These are phyloP conservation scores for Floccularia luteovirens DNA, from an alignment of 768 basidiomycete genomes.

Conservation along the genomic window DNA sequence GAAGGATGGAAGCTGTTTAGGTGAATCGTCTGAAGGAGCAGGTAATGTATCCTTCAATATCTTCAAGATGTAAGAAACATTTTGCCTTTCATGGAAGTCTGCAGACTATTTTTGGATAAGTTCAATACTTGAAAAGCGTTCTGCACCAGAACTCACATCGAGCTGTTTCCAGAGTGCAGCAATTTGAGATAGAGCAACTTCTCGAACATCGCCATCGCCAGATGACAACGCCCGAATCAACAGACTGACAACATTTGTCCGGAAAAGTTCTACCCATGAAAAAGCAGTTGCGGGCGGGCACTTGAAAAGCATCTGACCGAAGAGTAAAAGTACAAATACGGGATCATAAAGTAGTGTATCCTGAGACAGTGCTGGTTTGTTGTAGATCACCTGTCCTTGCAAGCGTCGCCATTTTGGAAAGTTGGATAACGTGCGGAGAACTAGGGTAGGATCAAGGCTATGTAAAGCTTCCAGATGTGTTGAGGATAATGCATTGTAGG, in stretches of 20 bases:
- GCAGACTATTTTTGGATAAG: slow-evolving; percentile 30
- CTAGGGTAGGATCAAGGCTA: slow-evolving; percentile 56
- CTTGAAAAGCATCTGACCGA: slow-evolving; percentile 56
- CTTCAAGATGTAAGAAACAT: slow-evolving; percentile 64
- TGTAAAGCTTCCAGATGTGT: slow-evolving; percentile 59
- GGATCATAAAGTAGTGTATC: slow-evolving; percentile 69
- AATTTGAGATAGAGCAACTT: slow-evolving; percentile 54
- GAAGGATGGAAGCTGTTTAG: slow-evolving; percentile 64
- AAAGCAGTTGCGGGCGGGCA: slow-evolving; percentile 48
- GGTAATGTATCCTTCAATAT: slow-evolving; percentile 54
- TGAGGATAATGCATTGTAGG: slow-evolving; percentile 30
- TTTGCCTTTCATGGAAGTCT: slow-evolving; percentile 72
- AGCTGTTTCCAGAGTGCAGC: slow-evolving; percentile 52
- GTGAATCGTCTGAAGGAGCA: slow-evolving; percentile 26
- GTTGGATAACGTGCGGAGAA: slow-evolving; percentile 63
- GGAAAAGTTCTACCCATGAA: slow-evolving; percentile 82
- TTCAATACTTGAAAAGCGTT: no score
- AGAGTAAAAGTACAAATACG: slow-evolving; percentile 62
- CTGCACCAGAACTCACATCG: slow-evolving; percentile 49
- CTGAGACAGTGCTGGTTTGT: slow-evolving; percentile 16
- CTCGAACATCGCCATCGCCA: slow-evolving; percentile 50
- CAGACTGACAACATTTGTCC: slow-evolving; percentile 72
- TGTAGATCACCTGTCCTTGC: slow-evolving; percentile 22
- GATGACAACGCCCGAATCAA: slow-evolving; percentile 69
- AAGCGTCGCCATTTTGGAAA: slow-evolving; percentile 64